Evolutionary conservation across 208 protist species (phyloP).

Genomic region (Trypanosomatidae sp.): DNA sequence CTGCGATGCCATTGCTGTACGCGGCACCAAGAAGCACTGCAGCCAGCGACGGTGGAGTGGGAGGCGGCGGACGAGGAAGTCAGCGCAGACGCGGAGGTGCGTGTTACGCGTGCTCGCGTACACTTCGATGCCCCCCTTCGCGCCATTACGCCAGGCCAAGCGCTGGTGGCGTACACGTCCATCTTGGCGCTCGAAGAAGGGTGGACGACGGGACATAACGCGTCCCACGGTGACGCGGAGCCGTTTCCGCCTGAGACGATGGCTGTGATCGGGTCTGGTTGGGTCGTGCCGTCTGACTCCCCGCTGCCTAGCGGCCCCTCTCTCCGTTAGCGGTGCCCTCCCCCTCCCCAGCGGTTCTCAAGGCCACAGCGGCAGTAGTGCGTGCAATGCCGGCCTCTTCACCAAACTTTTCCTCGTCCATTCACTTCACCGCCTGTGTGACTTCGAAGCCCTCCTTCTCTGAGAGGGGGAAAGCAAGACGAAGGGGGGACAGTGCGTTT

Average conservation of each 20-base stretch:
- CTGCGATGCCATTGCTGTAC: slow-evolving; percentile 46
- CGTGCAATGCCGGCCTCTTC: not conserved
- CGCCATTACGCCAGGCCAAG: slow-evolving; percentile 63
- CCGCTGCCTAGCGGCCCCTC: not conserved
- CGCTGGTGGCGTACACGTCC: slow-evolving; percentile 50
- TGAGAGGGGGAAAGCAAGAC: not conserved
- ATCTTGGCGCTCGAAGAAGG: not conserved
- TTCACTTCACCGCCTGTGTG: not conserved
- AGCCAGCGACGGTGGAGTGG: slow-evolving; percentile 40
- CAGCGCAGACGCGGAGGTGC: not conserved
- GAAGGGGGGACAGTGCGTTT: not conserved
- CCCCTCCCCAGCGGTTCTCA: not conserved
- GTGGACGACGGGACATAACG: not conserved
- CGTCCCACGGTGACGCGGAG: not conserved
- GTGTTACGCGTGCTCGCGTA: slow-evolving; percentile 17
- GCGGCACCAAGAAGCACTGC: slow-evolving; percentile 58
- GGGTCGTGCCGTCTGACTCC: not conserved
- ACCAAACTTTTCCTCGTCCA: not conserved
- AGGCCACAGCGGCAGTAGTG: not conserved
- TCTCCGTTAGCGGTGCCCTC: no score
- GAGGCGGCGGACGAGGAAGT: slow-evolving; percentile 9
- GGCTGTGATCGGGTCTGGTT: slow-evolving; percentile 17
- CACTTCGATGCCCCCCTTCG: slow-evolving; percentile 44
- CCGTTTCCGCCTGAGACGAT: slow-evolving; percentile 1
- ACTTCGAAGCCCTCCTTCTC: not conserved